Evolutionary conservation across 495 filamentous ascomycete genomes (phyloP).

Genomic region (Aspergillus taichungensis): DNA sequence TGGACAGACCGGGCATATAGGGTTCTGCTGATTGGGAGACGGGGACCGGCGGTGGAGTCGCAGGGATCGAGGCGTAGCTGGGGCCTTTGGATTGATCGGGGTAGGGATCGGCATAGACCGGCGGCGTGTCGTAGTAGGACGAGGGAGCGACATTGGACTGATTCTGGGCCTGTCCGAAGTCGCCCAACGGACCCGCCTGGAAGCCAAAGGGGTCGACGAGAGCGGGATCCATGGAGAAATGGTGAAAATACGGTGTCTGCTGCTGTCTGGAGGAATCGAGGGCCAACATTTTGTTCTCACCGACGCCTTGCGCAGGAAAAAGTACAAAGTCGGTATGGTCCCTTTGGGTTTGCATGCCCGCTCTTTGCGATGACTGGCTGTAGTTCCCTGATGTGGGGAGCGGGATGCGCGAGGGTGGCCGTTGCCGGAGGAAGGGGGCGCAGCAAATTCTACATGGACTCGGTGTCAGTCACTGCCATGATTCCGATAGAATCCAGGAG

Average conservation of each 20-base stretch:
- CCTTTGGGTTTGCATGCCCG: conserved; percentile 12
- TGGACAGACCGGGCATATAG: conserved; percentile 54
- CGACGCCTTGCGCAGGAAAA: conserved; percentile 9
- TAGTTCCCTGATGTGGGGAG: background rate
- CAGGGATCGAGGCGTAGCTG: conserved; percentile 28
- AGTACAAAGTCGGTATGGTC: conserved; percentile 20
- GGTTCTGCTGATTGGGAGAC: conserved; percentile 28
- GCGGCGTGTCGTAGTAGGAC: conserved; percentile 20
- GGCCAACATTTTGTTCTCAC: conserved; percentile 27
- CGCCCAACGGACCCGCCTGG: conserved; percentile 18
- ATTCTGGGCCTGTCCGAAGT: conserved; percentile 20
- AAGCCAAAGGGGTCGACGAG: conserved; percentile 28
- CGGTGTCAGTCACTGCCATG: conserved; percentile 1
- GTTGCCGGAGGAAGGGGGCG: background rate
- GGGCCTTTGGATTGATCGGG: conserved; percentile 21
- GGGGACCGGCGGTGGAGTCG: conserved; percentile 26
- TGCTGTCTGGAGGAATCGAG: conserved; percentile 30
- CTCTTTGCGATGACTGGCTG: conserved; percentile 3
- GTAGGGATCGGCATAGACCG: conserved; percentile 19
- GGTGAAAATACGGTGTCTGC: conserved; percentile 25
- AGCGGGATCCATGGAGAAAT: conserved; percentile 28
- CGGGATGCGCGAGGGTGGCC: conserved; percentile 1
- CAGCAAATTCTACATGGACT: background rate
- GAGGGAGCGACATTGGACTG: conserved; percentile 17
- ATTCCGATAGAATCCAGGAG: background rate